Evolutionary conservation across 257 asterid genomes (phyloP).

Genomic region (Solanum chiquidenum): DNA sequence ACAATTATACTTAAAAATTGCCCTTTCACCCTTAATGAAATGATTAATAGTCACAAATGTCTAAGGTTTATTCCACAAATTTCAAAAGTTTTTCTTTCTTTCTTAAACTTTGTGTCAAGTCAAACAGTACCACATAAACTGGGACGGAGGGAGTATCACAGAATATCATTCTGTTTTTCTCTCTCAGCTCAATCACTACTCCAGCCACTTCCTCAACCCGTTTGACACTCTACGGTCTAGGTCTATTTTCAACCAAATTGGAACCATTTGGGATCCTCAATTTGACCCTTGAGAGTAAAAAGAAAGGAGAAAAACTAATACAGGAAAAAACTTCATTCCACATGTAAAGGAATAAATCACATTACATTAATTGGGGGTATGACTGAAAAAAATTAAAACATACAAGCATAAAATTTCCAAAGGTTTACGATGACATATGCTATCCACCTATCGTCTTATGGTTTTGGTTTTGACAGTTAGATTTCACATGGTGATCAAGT

Average conservation of each 20-base stretch:
- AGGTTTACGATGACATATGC: not conserved
- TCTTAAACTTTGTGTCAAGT: not conserved
- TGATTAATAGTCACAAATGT: not conserved
- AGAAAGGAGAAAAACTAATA: not conserved
- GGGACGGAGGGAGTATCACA: not conserved
- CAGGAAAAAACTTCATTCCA: not conserved
- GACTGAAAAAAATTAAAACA: not conserved
- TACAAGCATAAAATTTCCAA: not conserved
- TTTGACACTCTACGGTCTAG: not conserved
- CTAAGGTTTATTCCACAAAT: not conserved
- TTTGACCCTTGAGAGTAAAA: not conserved
- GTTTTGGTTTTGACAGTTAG: not conserved
- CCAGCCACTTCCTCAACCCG: not conserved
- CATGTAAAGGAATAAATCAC: not conserved
- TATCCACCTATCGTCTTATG: not conserved
- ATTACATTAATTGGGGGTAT: not conserved
- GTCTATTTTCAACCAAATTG: not conserved
- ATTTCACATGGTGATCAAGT: not conserved
- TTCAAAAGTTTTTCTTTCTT: not conserved
- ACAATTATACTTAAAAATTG: not conserved
- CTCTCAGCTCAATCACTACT: not conserved
- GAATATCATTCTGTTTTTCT: not conserved
- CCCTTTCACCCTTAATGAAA: not conserved
- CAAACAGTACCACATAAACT: not conserved
- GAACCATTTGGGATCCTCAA: not conserved